phyloP scores from a whole-genome alignment of 169 alveolate genomes.

The Cardiosporidium cionae region DNA sequence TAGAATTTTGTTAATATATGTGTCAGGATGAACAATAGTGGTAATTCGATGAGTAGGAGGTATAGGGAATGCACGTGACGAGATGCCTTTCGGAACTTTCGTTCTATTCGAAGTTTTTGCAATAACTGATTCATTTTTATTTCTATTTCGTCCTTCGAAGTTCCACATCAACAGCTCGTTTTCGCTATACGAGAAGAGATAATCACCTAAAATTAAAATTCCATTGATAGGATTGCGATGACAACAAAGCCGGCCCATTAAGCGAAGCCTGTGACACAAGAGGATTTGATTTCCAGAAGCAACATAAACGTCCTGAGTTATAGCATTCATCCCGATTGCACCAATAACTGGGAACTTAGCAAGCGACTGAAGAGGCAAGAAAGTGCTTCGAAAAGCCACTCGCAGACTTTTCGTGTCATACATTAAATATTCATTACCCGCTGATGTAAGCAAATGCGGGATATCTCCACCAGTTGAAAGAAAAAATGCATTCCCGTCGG shows the following conservation, averaged over 20 bases:
- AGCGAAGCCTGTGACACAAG: not conserved
- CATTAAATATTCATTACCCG: not conserved
- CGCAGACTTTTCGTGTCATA: not conserved
- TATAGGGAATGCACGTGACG: not conserved
- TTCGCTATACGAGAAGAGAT: not conserved
- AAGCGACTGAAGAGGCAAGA: not conserved
- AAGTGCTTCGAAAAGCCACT: not conserved
- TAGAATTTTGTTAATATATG: slow-evolving; percentile 61
- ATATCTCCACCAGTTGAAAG: not conserved
- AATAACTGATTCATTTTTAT: too few relatives aligned
- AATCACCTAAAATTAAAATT: not conserved
- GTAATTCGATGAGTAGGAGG: not conserved
- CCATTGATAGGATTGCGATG: not conserved
- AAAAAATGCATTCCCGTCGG: not conserved
- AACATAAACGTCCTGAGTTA: not conserved
- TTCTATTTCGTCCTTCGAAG: not conserved
- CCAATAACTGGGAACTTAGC: not conserved
- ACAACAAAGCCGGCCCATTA: not conserved
- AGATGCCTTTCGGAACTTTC: not conserved
- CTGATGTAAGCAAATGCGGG: not conserved
- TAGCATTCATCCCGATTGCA: not conserved
- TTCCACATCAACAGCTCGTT: not conserved
- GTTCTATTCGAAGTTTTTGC: too few relatives aligned
- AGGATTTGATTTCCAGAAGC: not conserved
- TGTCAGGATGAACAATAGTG: slow-evolving; percentile 59